Evolutionary conservation across 306 rosid species (phyloP).

Genomic region (Alnus glutinosa): DNA sequence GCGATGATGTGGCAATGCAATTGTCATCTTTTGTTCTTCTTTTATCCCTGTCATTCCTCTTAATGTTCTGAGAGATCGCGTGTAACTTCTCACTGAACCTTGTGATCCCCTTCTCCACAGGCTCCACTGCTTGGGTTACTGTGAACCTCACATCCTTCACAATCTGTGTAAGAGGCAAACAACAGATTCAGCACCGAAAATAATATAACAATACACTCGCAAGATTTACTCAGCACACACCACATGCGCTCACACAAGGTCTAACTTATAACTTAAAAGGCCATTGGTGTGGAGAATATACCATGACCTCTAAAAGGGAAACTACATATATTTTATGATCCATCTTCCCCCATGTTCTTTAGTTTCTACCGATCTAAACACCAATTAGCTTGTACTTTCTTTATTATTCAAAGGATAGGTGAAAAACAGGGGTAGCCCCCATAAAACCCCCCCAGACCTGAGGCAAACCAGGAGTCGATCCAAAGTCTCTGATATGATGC

Average conservation of each 20-base stretch:
- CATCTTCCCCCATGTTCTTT: not conserved
- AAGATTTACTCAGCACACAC: slow-evolving; percentile 1
- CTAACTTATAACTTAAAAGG: not conserved
- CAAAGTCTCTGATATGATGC: not conserved
- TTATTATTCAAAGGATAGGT: not conserved
- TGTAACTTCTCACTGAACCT: slow-evolving; percentile 79
- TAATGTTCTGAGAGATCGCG: slow-evolving; percentile 81
- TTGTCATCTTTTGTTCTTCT: slow-evolving; percentile 87
- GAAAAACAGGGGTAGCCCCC: not conserved
- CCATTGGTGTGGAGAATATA: not conserved
- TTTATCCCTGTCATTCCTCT: slow-evolving; percentile 80
- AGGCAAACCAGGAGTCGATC: not conserved
- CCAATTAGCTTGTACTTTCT: not conserved
- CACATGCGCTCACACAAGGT: not conserved
- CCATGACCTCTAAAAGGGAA: not conserved
- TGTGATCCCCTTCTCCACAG: slow-evolving; percentile 91
- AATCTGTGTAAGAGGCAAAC: slow-evolving; percentile 53
- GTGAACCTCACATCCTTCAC: slow-evolving; percentile 92
- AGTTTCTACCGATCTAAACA: not conserved
- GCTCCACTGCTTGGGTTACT: slow-evolving; percentile 93
- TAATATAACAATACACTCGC: slow-evolving; percentile 10
- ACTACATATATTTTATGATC: not conserved
- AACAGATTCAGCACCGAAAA: slow-evolving; percentile 12
- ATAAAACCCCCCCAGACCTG: not conserved
- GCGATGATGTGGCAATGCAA: slow-evolving; percentile 52